phyloP scores from a whole-genome alignment of 83 land plant genomes.

The Isoetes engelmannii region DNA sequence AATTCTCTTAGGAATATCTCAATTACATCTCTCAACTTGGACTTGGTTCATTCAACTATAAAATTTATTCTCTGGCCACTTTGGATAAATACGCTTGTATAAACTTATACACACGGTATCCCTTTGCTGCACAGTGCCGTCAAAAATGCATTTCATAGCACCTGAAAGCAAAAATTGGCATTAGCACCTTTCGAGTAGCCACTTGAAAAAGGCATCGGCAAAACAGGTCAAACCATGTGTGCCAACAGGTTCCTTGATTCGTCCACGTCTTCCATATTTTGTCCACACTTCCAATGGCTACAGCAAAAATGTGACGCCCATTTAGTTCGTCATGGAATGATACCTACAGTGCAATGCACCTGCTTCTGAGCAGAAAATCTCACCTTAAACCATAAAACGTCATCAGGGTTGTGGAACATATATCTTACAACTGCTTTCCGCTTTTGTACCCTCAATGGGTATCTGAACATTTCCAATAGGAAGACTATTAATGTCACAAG shows the following conservation, averaged over 20 bases:
- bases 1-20: no score
- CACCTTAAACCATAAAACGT: constrained; percentile 96
- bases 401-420: constrained; percentile 95
- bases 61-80: constrained; percentile 62
- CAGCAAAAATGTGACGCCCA: constrained; percentile 2
- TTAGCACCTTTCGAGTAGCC: neutral
- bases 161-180: constrained; percentile 41
- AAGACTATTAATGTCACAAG: neutral
- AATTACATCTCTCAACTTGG: no score
- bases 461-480: constrained; percentile 37
- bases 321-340: neutral
- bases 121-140: constrained; percentile 75
- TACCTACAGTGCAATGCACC: neutral
- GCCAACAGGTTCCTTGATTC: constrained; percentile 91
- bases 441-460: constrained; percentile 80
- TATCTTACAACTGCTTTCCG: constrained; percentile 67
- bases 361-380: neutral
- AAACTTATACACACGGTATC: constrained; percentile 90
- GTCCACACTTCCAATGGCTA: constrained; percentile 93
- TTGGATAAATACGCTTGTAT: constrained; percentile 81
- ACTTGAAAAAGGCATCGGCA: neutral
- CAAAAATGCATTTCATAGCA: constrained; percentile 81
- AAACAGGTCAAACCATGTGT: constrained; percentile 63
- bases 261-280: constrained; percentile 85
- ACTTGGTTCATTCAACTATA: no score